phyloP scores from a whole-genome alignment of 2,329 filamentous ascomycete genomes.

The Calonectria fujianensis region DNA sequence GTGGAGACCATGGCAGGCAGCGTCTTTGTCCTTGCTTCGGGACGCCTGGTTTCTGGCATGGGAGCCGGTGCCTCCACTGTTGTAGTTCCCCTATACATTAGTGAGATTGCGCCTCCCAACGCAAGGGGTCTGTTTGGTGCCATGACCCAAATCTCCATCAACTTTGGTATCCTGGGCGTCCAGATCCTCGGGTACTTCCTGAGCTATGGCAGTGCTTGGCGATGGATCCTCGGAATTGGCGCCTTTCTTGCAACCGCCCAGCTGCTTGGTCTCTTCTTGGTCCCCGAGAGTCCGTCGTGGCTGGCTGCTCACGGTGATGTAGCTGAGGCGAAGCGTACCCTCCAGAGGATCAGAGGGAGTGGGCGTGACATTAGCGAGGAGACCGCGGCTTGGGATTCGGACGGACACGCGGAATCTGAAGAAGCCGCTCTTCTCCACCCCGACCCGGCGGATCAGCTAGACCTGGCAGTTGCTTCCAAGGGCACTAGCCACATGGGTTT shows the following conservation, averaged over 20 bases:
- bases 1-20: constrained; percentile 83
- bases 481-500: constrained; percentile 72
- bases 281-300: constrained; percentile 93
- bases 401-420: constrained; percentile 71
- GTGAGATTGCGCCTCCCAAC: constrained; percentile 87
- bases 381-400: constrained; percentile 75
- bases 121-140: constrained; percentile 86
- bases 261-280: constrained; percentile 80
- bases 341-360: constrained; percentile 86
- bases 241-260: constrained; percentile 81
- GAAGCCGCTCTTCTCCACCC: constrained; percentile 79
- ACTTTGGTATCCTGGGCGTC: constrained; percentile 89
- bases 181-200: constrained; percentile 92
- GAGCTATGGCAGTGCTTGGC: constrained; percentile 87
- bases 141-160: constrained; percentile 95
- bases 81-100: constrained; percentile 95
- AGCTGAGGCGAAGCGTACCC: constrained; percentile 76
- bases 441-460: constrained; percentile 54
- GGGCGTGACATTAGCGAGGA: constrained; percentile 83
- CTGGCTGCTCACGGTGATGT: constrained; percentile 81
- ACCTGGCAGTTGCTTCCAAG: constrained; percentile 35
- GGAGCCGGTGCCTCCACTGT: constrained; percentile 93
- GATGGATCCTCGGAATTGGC: constrained; percentile 86
- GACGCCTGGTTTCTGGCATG: constrained; percentile 86
- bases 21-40: constrained; percentile 81